phyloP scores from a whole-genome alignment of 305 asterid genomes.

The Fraxinus angustifolia region DNA sequence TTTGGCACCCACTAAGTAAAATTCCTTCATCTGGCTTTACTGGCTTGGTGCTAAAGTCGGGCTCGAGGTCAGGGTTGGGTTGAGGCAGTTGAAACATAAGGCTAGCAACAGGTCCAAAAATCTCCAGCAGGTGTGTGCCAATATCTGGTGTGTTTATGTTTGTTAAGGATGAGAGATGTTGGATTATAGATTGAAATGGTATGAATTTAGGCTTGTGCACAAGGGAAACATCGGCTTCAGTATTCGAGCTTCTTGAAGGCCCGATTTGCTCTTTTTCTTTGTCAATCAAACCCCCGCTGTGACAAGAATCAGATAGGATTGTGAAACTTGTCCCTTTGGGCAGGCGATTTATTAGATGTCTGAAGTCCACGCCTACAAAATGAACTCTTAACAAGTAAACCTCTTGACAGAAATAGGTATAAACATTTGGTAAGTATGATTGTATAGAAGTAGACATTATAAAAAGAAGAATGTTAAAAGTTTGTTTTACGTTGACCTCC shows the following conservation, averaged over 20 bases:
- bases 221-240: not conserved
- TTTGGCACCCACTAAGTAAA: slow-evolving; percentile 73
- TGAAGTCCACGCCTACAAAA: slow-evolving; percentile 58
- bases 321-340: slow-evolving; percentile 76
- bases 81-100: slow-evolving; percentile 41
- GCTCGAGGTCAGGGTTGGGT: slow-evolving; percentile 22
- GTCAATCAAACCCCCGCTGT: slow-evolving; percentile 84
- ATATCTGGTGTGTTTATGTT: slow-evolving; percentile 49
- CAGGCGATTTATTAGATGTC: slow-evolving; percentile 64
- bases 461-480: not conserved
- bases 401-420: not conserved
- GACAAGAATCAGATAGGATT: slow-evolving; percentile 84
- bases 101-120: slow-evolving; percentile 62
- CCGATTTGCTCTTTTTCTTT: slow-evolving; percentile 67
- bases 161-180: slow-evolving; percentile 54
- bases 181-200: slow-evolving; percentile 45
- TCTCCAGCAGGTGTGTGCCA: slow-evolving; percentile 56
- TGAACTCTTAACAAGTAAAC: not conserved
- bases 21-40: slow-evolving; percentile 67
- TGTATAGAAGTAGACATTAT: not conserved
- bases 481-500: not conserved
- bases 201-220: slow-evolving; percentile 45
- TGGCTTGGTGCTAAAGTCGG: slow-evolving; percentile 27
- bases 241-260: not conserved
- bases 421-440: not conserved